phyloP scores from a whole-genome alignment of 2,329 filamentous ascomycete genomes.

The Zopfia rhizophila region DNA sequence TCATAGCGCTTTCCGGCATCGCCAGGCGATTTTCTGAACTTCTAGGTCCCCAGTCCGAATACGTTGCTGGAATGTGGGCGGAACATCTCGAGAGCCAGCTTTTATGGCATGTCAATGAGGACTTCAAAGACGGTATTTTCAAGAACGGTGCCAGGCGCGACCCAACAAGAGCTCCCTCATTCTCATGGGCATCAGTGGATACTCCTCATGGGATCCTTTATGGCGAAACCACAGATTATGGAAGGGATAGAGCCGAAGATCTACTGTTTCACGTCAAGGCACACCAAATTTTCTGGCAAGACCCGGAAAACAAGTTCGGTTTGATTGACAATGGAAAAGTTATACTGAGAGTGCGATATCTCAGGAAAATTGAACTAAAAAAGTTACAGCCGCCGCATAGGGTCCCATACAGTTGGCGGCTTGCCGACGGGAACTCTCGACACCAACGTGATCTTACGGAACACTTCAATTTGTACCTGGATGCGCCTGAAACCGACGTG shows the following conservation, averaged over 20 bases:
- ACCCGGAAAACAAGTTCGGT: slow-evolving; percentile 18
- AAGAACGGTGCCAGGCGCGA: slow-evolving; percentile 9
- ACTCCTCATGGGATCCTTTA: slow-evolving; percentile 23
- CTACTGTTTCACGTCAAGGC: slow-evolving; percentile 18
- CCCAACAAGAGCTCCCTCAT: slow-evolving; percentile 26
- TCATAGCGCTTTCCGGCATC: slow-evolving; percentile 30
- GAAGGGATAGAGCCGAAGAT: too few species aligned
- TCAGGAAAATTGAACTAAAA: slow-evolving; percentile 9
- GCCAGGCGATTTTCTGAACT: slow-evolving; percentile 7
- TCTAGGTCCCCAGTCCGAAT: slow-evolving; percentile 23
- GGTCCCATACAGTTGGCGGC: slow-evolving; percentile 7
- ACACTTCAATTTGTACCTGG: slow-evolving; percentile 20
- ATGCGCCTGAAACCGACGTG: slow-evolving; percentile 18
- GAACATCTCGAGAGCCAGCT: slow-evolving; percentile 27
- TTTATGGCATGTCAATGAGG: slow-evolving; percentile 24
- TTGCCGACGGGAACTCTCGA: slow-evolving; percentile 6
- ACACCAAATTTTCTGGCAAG: slow-evolving; percentile 9
- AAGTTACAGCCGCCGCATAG: too few species aligned
- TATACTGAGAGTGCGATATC: slow-evolving; percentile 1
- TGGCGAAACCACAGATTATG: slow-evolving; percentile 22
- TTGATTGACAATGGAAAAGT: slow-evolving; percentile 15
- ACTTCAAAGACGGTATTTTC: slow-evolving; percentile 8
- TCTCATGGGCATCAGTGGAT: slow-evolving; percentile 32
- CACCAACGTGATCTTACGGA: slow-evolving; percentile 8
- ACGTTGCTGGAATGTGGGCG: slow-evolving; percentile 28